These are phyloP conservation scores for Lipomyces mesembrius DNA, from an alignment of 805 yeast species.

Conservation along the genomic window DNA sequence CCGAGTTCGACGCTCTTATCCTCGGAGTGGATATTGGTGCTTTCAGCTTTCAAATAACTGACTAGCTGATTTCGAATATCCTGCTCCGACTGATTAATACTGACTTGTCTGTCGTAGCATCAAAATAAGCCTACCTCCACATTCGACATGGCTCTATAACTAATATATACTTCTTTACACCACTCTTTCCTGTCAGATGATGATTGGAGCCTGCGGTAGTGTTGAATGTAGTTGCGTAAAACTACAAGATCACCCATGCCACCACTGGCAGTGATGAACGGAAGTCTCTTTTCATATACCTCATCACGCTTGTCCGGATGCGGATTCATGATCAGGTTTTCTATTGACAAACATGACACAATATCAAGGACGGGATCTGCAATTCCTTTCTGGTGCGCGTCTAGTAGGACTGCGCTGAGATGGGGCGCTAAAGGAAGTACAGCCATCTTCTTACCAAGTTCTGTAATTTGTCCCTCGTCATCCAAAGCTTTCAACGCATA, in stretches of 20 bases:
- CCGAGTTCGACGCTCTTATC: background rate
- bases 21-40: background rate
- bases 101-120: background rate
- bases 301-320: conserved; percentile 81
- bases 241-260: conserved; percentile 81
- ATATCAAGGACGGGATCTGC: conserved; percentile 75
- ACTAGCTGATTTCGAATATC: conserved; percentile 76
- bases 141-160: conserved; percentile 77
- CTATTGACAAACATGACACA: conserved; percentile 90
- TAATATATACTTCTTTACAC: conserved; percentile 80
- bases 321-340: conserved; percentile 81
- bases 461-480: conserved; percentile 74
- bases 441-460: conserved; percentile 83
- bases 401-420: conserved; percentile 78
- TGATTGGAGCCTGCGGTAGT: conserved; percentile 54
- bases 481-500: conserved; percentile 80
- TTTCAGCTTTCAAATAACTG: conserved; percentile 42
- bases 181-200: conserved; percentile 68
- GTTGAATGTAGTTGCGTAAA: conserved; percentile 75
- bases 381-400: conserved; percentile 60
- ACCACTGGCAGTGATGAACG: conserved; percentile 71
- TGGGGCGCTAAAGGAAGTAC: conserved; percentile 91
- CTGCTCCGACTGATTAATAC: conserved; percentile 29
- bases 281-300: conserved; percentile 73
- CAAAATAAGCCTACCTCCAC: conserved; percentile 44